phyloP scores from a whole-genome alignment of 108 stramenopile species.

The Cafeteria roenbergensis region DNA sequence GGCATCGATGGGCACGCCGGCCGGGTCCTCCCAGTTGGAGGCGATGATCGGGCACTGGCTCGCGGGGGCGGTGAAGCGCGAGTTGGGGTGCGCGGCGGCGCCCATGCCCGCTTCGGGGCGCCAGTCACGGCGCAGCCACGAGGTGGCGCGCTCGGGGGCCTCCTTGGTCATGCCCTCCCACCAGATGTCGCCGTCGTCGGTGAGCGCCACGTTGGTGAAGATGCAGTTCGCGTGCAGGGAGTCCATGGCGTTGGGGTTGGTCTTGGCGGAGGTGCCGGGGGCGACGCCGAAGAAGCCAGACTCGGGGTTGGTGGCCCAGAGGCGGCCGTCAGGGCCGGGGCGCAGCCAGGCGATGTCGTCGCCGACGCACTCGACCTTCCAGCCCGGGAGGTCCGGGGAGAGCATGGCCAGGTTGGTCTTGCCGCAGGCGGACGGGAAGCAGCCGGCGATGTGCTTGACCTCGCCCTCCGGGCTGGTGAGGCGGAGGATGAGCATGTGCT shows the following conservation, averaged over 20 bases:
- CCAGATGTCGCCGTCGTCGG: conserved; percentile 2
- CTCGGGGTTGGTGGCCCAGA: conserved; percentile 3
- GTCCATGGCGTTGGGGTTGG: conserved; percentile 7
- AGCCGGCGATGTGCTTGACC: background rate
- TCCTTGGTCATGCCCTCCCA: conserved; percentile 9
- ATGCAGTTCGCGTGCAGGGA: background rate
- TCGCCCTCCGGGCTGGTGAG: conserved; percentile 1
- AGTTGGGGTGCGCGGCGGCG: conserved; percentile 3
- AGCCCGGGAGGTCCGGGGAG: background rate
- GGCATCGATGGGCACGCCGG: background rate
- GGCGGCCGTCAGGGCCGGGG: background rate
- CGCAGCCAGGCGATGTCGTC: conserved; percentile 4
- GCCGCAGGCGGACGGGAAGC: conserved; percentile 3
- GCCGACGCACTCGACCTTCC: conserved; percentile 10
- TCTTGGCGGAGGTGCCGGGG: background rate
- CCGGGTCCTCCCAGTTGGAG: conserved; percentile 1
- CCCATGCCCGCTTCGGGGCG: background rate
- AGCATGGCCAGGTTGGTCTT: conserved; percentile 7
- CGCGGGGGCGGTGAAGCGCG: conserved; percentile 3
- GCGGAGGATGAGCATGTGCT: conserved; percentile 3
- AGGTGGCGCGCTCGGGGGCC: background rate
- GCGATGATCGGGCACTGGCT: background rate
- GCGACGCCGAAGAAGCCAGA: conserved; percentile 7
- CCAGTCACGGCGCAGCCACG: background rate
- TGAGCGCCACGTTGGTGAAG: conserved; percentile 5